These are phyloP conservation scores for Colletotrichum salicis DNA, from an alignment of 2,329 filamentous ascomycete species.

Conservation along the genomic window DNA sequence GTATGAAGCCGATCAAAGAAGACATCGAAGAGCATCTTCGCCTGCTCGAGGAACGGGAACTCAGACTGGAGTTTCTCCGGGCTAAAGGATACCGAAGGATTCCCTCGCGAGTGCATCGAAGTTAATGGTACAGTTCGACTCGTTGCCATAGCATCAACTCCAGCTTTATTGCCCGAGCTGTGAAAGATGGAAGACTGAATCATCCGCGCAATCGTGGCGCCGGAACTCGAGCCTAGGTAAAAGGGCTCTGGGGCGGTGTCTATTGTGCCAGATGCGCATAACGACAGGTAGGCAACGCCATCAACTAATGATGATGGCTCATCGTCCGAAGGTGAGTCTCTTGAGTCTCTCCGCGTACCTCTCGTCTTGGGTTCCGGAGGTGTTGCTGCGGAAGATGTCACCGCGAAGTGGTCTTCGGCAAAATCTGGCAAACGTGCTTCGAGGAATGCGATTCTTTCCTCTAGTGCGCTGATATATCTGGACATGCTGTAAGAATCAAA, in stretches of 20 bases:
- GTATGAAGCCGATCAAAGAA: slow-evolving; percentile 43
- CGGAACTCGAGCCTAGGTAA: slow-evolving; percentile 42
- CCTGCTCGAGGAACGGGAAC: slow-evolving; percentile 36
- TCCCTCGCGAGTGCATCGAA: not conserved
- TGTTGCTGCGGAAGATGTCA: not conserved
- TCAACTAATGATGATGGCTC: slow-evolving; percentile 39
- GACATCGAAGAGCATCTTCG: slow-evolving; percentile 38
- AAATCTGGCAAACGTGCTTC: slow-evolving; percentile 41
- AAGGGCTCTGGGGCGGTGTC: slow-evolving; percentile 41
- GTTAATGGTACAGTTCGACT: not conserved
- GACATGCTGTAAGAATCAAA: not conserved
- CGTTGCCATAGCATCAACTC: slow-evolving; percentile 8
- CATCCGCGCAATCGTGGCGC: slow-evolving; percentile 42
- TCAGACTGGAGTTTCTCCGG: slow-evolving; percentile 28
- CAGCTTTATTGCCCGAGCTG: slow-evolving; percentile 22
- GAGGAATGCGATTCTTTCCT: slow-evolving; percentile 44
- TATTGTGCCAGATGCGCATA: slow-evolving; percentile 40
- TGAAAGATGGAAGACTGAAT: slow-evolving; percentile 42
- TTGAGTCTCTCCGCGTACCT: not conserved
- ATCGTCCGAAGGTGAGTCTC: slow-evolving; percentile 35
- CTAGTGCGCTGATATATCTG: slow-evolving; percentile 42
- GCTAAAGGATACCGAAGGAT: slow-evolving; percentile 16
- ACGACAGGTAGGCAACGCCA: slow-evolving; percentile 41
- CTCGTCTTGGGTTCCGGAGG: not conserved
- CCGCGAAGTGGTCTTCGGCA: slow-evolving; percentile 41